Evolutionary conservation across 1,139 yeast genomes (phyloP).

Genomic region (Yamadazyma mexicana): DNA sequence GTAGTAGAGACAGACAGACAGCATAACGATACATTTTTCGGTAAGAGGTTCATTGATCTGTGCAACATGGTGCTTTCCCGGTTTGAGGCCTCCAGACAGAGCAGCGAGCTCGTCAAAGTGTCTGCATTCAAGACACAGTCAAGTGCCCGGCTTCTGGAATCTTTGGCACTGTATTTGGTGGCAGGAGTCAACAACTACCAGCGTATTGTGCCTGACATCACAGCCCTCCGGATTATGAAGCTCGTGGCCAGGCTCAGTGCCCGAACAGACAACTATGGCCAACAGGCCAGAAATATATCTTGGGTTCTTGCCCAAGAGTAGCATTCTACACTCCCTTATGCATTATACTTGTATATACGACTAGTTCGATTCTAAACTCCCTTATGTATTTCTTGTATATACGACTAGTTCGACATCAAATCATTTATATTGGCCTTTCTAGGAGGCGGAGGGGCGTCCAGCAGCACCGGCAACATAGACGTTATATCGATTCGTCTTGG

Average conservation of each 20-base stretch:
- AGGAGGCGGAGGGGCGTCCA: conserved; percentile 14
- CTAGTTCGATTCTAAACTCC: too few relatives aligned
- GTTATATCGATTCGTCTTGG: conserved; percentile 18
- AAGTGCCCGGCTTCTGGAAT: conserved; percentile 9
- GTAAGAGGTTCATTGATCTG: conserved; percentile 36
- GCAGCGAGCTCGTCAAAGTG: conserved; percentile 4
- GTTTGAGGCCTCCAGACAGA: conserved; percentile 5
- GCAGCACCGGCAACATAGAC: conserved; percentile 16
- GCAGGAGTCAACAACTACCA: conserved; percentile 35
- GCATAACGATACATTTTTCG: conserved; percentile 31
- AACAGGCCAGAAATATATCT: conserved; percentile 30
- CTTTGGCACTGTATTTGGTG: conserved; percentile 25
- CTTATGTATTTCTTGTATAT: not conserved
- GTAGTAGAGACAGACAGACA: conserved; percentile 30
- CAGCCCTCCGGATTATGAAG: conserved; percentile 29
- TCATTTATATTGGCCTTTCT: conserved; percentile 40
- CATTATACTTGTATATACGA: too few relatives aligned
- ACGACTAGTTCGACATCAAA: conserved; percentile 20
- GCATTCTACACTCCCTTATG: too few relatives aligned
- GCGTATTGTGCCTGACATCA: conserved; percentile 32
- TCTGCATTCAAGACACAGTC: conserved; percentile 7
- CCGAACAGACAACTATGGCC: conserved; percentile 20
- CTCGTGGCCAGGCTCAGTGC: conserved; percentile 28
- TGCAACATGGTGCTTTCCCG: conserved; percentile 24
- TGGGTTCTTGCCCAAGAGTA: conserved; percentile 25